Conservation (phyloP, 257 asterid genomes). For the Haberlea rhodopensis region DNA sequence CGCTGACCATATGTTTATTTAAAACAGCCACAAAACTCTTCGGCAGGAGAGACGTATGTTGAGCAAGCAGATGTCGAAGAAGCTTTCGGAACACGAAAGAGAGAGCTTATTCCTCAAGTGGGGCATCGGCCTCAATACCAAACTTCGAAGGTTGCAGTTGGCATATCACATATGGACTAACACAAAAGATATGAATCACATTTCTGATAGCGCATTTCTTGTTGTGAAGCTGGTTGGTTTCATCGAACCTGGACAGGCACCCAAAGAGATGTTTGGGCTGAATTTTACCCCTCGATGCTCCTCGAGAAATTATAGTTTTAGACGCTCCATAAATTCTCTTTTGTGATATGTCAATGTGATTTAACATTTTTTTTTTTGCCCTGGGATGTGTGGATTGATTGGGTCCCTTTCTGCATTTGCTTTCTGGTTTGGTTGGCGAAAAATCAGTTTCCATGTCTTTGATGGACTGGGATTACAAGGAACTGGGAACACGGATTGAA, state of each 20-base stretch:
- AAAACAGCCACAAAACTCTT: slow-evolving; percentile 63
- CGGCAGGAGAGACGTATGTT: slow-evolving; percentile 68
- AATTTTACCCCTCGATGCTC: slow-evolving; percentile 62
- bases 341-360: slow-evolving; percentile 35
- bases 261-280: slow-evolving; percentile 86
- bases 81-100: slow-evolving; percentile 70
- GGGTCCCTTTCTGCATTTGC: slow-evolving; percentile 12
- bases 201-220: slow-evolving; percentile 65
- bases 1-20: slow-evolving; percentile 9
- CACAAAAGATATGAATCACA: slow-evolving; percentile 64
- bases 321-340: slow-evolving; percentile 53
- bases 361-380: not conserved
- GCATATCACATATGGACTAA: slow-evolving; percentile 65
- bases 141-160: slow-evolving; percentile 68
- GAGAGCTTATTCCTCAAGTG: slow-evolving; percentile 72
- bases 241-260: slow-evolving; percentile 52
- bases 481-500: no score
- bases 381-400: slow-evolving; percentile 8
- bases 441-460: slow-evolving; percentile 24
- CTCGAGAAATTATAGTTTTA: slow-evolving; percentile 52
- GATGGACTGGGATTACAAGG: slow-evolving; percentile 8
- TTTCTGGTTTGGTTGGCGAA: slow-evolving; percentile 23
- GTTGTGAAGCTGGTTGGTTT: slow-evolving; percentile 70
- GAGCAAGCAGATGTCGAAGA: slow-evolving; percentile 69
- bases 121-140: slow-evolving; percentile 65